These are phyloP conservation scores for Lentinula aciculospora DNA, from an alignment of 768 basidiomycete genomes.

Conservation along the genomic window DNA sequence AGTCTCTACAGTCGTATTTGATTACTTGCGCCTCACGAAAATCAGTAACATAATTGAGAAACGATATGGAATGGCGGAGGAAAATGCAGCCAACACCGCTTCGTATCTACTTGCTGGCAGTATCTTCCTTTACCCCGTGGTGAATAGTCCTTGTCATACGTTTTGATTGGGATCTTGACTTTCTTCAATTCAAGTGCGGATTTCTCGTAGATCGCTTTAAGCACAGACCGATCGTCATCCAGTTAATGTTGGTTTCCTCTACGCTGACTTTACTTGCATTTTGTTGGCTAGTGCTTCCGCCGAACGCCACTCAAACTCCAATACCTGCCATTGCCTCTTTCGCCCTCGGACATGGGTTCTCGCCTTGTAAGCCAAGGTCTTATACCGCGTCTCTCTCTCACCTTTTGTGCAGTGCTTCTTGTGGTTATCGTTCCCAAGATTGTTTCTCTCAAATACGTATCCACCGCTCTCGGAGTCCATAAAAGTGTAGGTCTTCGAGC, in stretches of 20 bases:
- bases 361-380: slow-evolving; percentile 46
- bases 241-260: slow-evolving; percentile 54
- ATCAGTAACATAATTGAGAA: slow-evolving; percentile 67
- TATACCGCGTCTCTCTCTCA: neutral
- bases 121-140: slow-evolving; percentile 64
- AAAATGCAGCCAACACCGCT: slow-evolving; percentile 54
- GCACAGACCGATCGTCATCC: slow-evolving; percentile 49
- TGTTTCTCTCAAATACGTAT: slow-evolving; percentile 66
- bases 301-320: slow-evolving; percentile 48
- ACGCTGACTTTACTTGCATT: slow-evolving; percentile 56
- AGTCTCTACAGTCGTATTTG: slow-evolving; percentile 16
- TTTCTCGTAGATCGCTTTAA: slow-evolving; percentile 57
- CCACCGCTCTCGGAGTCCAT: slow-evolving; percentile 73
- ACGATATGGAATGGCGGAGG: slow-evolving; percentile 57
- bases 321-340: slow-evolving; percentile 58
- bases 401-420: slow-evolving; percentile 46
- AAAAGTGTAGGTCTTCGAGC: slow-evolving; percentile 51
- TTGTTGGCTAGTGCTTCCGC: slow-evolving; percentile 61
- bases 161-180: neutral
- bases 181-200: slow-evolving; percentile 42
- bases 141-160: slow-evolving; percentile 24
- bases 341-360: slow-evolving; percentile 66
- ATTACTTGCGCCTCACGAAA: slow-evolving; percentile 2
- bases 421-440: slow-evolving; percentile 72
- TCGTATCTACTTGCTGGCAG: slow-evolving; percentile 71